Evolutionary conservation across 2,329 filamentous ascomycete genomes (phyloP), one percentile per base, ranked within the genome.

Genomic region (Paecilomyces formosus): DNA sequence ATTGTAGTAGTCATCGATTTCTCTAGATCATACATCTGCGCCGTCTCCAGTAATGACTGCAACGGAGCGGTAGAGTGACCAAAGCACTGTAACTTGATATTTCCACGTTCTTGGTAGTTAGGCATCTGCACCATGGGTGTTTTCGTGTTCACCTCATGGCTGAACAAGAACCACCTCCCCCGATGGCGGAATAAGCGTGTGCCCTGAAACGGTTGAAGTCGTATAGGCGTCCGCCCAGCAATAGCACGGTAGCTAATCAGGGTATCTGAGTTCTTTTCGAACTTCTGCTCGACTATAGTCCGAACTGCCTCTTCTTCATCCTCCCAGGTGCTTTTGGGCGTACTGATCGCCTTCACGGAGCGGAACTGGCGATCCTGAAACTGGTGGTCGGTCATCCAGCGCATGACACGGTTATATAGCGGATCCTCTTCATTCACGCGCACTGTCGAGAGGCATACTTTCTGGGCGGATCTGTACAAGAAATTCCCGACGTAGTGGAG

Each of bases 321-420:
- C 57, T 76, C 82, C 83, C 83, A 86, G 0, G 81, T 81, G 18
- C 77, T 81, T 64, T 77, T 80, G 55, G 76, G 78, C 1, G 78
- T 75, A 0, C 83, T 85, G 66, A 85, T 80, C 6, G 82, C 84
- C 61, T 79, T 81, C 15, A 86, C 71, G 5, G 77, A 77, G 13
- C 81, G 78, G 39, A 82, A 83, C 53, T 78, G 61, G 15, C 60
- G 78, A 31, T 75, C 75, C 60, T 82, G 78, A 21, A 73, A 75
- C 9, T 81, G 79, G 64, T 85, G 81, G 45, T 77, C 68, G 0
- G 81, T 80, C 7, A 86, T 76, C 75, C 81, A 87, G 56, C 80
- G 78, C 75, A 86, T 84, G 54, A 87, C 64, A 56, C 86, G 81
- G 2, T 68, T 55, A 64, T 85, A 85, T 28, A 86, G 84, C 57